phyloP scores from a whole-genome alignment of 768 basidiomycete species.

The Piloderma croceum region DNA sequence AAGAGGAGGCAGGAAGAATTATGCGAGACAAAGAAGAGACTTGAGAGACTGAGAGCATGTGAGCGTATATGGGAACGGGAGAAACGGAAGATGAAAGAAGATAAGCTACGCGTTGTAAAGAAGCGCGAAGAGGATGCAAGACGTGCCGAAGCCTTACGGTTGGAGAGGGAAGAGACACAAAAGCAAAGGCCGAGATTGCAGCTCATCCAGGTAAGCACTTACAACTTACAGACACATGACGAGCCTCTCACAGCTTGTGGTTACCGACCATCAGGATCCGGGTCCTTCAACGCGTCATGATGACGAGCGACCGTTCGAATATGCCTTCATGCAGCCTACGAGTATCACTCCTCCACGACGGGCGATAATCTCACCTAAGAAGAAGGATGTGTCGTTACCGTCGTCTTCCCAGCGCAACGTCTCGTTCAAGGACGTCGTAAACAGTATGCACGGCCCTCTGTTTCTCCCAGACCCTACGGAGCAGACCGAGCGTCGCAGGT shows the following conservation, averaged over 20 bases:
- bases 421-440: slow-evolving; percentile 51
- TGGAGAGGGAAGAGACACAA: slow-evolving; percentile 11
- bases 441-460: slow-evolving; percentile 53
- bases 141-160: slow-evolving; percentile 22
- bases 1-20: slow-evolving; percentile 31
- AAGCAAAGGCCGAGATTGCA: slow-evolving; percentile 6
- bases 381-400: too few relatives aligned
- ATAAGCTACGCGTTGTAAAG: slow-evolving; percentile 30
- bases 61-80: slow-evolving; percentile 45
- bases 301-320: slow-evolving; percentile 27
- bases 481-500: too few relatives aligned
- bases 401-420: slow-evolving; percentile 37
- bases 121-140: slow-evolving; percentile 29
- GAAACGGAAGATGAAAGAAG: slow-evolving; percentile 38
- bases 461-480: slow-evolving; percentile 39
- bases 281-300: too few relatives aligned
- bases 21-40: slow-evolving; percentile 30
- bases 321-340: slow-evolving; percentile 26
- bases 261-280: too few relatives aligned
- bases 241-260: too few relatives aligned
- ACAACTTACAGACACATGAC: too few relatives aligned
- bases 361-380: slow-evolving; percentile 15
- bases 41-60: slow-evolving; percentile 39
- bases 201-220: too few relatives aligned
- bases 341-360: slow-evolving; percentile 17